Evolutionary conservation across 192 early-diverging fungal species (phyloP), one percentile per base, ranked within the genome.

Genomic region (Cladochytrium replicatum): DNA sequence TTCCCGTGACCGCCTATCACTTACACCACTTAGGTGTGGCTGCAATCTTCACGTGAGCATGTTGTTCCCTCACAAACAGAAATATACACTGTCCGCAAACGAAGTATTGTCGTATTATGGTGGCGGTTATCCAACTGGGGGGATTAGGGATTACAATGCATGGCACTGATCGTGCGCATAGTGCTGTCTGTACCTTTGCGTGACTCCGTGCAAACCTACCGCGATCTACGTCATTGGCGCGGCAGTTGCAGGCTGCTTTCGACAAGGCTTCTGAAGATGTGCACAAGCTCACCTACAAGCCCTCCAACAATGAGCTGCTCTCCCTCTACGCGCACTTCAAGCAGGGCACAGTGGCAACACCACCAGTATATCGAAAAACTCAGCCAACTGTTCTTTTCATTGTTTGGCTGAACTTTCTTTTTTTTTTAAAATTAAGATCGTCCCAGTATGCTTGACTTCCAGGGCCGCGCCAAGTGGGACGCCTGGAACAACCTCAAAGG

Each of bases 271-370:
- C 89, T 30, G 67, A 57, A 11, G 71, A 77, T 46, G 81, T 66
- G 46, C 81, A 81, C 52, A 50, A 46, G 4, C 66, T 91, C 28
- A 46, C 71, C 25, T 64, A 38, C 41, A 60, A 66, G 28, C 84
- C 84, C 48, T 50, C 43, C 60, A 75, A 91, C 69, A 79, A 80
- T 23, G 69, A 81, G 24, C 78, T 91, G 44, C 74, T 93, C 24
- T 24, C 70, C 58, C 78, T 93, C 9, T 95, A 97, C 58, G 83
- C 58, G 19, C 71, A 82, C 41, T 97, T 71, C 82, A 97, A 97
- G 84, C 89, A 91, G 61, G 77, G 74, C 29, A 86, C 32, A 89
- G 91, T 49, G 78, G 89, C 60, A 82, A 82, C 72, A 52, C 55
- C 19, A 87, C 85, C 29, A 21, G 72, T 74, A 69, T 46, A 60